Base-by-base conservation (phyloP, 768 basidiomycete species). In the Trametes cinnabarina region DNA sequence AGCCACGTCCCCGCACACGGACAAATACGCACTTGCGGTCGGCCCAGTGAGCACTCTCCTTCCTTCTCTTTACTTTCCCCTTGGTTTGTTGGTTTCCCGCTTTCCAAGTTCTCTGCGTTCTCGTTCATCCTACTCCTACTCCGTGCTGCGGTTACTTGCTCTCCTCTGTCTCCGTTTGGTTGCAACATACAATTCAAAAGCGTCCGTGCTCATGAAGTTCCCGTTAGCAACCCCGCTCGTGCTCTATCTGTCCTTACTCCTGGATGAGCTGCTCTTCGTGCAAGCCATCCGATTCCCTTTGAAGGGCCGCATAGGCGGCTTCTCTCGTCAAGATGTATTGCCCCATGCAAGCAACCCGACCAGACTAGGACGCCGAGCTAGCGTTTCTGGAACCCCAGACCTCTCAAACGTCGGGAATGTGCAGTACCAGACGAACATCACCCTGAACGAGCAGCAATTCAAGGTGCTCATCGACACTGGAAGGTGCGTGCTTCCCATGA, bases 391-490 rank as follows among this genome's bases (percentile, higher is more conserved):
- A 39, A 50, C 60, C 19, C 57, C 71, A 15, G 65, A 65, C 22
- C 20, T 69, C n/a, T n/a, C 30, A 34, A 65, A 71, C 47, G 46
- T 47, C 43, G 58, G 57, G n/a, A 68, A 71, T 47, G 46, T 67
- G 40, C 62, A 65, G 46, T 72, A 72, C 55, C 56, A 53, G 47
- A 62, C 66, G n/a, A 68, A 71, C 50, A 53, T 72, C 51, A 68
- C 68, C 23, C 55, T 72, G 34, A 63, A 63, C 47, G 70, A 64
- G 34, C 49, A 61, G 43, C 57, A 47, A 19, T 61, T 69, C 55
- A 47, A 57, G 9, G 68, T 69, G 28, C 62, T 69, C 23, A 61
- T 71, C 37, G 71, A 73, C 49, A 72, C 71, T 1, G 71, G 71
- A 48, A 72, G 69, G 69, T 71, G 53, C 39, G 66, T 58, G 8